Percentiles rank a stretch among this genome's conserved stretches.
These are phyloP conservation scores for Phytophthora brassicae DNA, from an alignment of 352 stramenopile genomes.

Conservation along the genomic window DNA sequence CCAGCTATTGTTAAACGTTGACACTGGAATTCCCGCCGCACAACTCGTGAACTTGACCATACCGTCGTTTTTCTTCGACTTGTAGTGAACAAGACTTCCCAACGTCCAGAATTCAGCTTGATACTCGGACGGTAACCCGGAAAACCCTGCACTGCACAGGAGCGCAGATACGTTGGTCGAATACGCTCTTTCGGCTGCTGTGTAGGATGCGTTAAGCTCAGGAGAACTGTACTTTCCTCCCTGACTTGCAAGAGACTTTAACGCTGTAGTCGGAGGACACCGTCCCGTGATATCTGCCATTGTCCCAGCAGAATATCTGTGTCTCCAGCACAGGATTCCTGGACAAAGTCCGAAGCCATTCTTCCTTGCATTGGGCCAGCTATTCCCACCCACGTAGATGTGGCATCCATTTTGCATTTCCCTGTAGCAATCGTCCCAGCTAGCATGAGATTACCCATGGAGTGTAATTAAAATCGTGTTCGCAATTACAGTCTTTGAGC, in stretches of 20 bases:
- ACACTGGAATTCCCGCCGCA: constrained; percentile 22
- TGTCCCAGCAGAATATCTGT: constrained; percentile 20
- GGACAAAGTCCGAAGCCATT: constrained; percentile 44
- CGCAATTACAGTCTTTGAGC: constrained; percentile 13
- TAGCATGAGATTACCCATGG: constrained; percentile 40
- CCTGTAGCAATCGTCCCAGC: constrained; percentile 32
- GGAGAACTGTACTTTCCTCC: constrained; percentile 16
- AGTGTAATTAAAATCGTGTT: constrained; percentile 43
- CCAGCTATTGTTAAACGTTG: constrained; percentile 42
- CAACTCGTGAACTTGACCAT: constrained; percentile 29
- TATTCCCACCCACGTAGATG: constrained; percentile 35
- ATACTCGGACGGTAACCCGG: constrained; percentile 26
- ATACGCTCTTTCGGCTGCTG: constrained; percentile 24
- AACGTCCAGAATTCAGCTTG: constrained; percentile 17
- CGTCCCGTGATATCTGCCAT: constrained; percentile 30
- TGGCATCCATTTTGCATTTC: constrained; percentile 36
- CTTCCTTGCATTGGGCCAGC: constrained; percentile 38
- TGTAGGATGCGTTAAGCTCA: constrained; percentile 20
- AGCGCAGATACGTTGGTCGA: constrained; percentile 26
- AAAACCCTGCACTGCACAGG: constrained; percentile 30
- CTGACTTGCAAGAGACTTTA: constrained; percentile 35
- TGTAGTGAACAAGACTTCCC: constrained; percentile 15
- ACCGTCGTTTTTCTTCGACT: constrained; percentile 26
- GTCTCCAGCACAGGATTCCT: constrained; percentile 27
- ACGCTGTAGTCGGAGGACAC: constrained; percentile 25